Conservation (phyloP, 2,329 filamentous ascomycete species). For the Leptographium wingfieldii region DNA sequence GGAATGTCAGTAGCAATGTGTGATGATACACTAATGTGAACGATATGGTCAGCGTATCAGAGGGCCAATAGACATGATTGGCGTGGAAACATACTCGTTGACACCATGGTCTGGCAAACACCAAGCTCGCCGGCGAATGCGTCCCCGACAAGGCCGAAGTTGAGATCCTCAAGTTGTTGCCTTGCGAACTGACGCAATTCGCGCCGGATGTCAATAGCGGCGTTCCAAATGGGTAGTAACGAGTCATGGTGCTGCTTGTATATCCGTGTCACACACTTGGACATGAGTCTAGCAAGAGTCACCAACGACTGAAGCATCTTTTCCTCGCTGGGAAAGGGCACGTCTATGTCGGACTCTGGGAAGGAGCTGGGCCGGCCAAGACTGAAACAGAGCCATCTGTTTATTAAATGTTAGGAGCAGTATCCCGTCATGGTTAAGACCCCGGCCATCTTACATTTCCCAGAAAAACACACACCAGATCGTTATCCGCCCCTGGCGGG, state of each 20-base stretch:
- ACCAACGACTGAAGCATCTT: conserved; percentile 9
- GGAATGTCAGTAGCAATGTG: conserved; percentile 10
- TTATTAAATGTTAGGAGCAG: not conserved
- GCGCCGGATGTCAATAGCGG: conserved; percentile 10
- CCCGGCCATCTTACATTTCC: conserved; percentile 7
- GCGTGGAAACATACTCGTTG: conserved; percentile 4
- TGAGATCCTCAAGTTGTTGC: conserved; percentile 6
- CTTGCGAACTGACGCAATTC: conserved; percentile 10
- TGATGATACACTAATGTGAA: conserved; percentile 10
- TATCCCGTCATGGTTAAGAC: not conserved
- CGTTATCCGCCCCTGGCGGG: conserved; percentile 8
- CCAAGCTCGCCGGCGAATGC: conserved; percentile 7
- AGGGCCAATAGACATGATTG: not conserved
- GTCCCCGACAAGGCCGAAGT: conserved; percentile 7
- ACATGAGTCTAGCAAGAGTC: conserved; percentile 9
- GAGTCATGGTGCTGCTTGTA: conserved; percentile 11
- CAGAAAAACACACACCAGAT: conserved; percentile 11
- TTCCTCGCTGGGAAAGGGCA: conserved; percentile 10
- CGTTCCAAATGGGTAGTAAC: conserved; percentile 11
- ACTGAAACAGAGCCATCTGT: conserved; percentile 11
- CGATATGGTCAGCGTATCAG: not conserved
- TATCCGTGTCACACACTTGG: conserved; percentile 8
- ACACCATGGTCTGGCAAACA: conserved; percentile 11
- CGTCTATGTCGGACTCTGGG: conserved; percentile 10
- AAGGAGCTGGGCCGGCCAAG: conserved; percentile 11